These are phyloP conservation scores for Macadamia tetraphylla DNA, from an alignment of 164 flowering plant species.

Conservation along the genomic window DNA sequence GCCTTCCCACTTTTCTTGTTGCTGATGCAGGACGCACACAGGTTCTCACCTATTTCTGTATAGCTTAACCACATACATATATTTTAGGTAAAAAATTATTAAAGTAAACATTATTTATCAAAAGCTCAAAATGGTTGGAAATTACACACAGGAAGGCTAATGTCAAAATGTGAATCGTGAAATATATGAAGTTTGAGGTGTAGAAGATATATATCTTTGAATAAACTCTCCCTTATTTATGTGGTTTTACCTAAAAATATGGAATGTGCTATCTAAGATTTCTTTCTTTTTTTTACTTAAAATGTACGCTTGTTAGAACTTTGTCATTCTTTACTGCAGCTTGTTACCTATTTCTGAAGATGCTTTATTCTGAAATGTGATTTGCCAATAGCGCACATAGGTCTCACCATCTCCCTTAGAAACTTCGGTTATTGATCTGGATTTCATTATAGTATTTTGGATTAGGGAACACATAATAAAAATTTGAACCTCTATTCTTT, in stretches of 20 bases:
- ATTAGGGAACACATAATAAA: too few relatives aligned
- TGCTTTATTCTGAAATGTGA: too few relatives aligned
- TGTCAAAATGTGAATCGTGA: not conserved
- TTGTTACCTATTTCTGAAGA: too few relatives aligned
- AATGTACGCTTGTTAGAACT: too few relatives aligned
- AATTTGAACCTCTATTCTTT: too few relatives aligned
- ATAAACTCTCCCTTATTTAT: not conserved
- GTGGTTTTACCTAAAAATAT: not conserved
- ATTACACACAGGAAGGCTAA: not conserved
- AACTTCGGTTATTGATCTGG: too few relatives aligned
- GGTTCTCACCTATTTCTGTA: constrained; percentile 32
- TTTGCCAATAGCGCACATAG: too few relatives aligned
- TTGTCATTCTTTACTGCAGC: too few relatives aligned
- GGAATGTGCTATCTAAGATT: not conserved
- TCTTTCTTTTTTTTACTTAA: too few relatives aligned
- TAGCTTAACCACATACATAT: not conserved
- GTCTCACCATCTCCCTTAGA: too few relatives aligned
- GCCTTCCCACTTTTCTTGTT: constrained; percentile 91
- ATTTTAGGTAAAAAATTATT: too few relatives aligned
- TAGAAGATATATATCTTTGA: not conserved
- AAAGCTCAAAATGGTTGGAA: not conserved
- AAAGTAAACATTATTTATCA: not conserved
- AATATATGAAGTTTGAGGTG: not conserved
- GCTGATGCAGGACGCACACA: constrained; percentile 97
- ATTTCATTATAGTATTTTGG: too few relatives aligned